Conservation (phyloP, 192 early-diverging fungal genomes). For the Podila horticola region DNA sequence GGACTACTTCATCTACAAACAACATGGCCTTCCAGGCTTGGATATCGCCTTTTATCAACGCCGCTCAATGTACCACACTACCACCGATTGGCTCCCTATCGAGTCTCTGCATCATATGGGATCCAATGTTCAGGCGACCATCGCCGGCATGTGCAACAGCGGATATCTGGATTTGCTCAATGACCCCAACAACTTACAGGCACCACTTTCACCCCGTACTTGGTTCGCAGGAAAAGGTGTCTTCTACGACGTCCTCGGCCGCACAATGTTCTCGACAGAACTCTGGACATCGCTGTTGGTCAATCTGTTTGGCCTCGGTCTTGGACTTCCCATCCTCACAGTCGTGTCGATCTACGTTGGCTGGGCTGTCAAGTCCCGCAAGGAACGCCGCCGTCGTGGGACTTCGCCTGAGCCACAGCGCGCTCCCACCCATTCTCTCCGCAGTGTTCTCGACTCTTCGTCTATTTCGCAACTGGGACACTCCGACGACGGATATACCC, state of each 20-base stretch:
- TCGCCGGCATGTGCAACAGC: slow-evolving; percentile 35
- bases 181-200: neutral
- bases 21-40: slow-evolving; percentile 67
- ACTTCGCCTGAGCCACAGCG: neutral
- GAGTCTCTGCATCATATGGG: slow-evolving; percentile 75
- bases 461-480: slow-evolving; percentile 8
- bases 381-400: neutral
- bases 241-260: slow-evolving; percentile 40
- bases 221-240: slow-evolving; percentile 37
- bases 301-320: slow-evolving; percentile 21
- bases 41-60: slow-evolving; percentile 74
- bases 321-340: slow-evolving; percentile 29
- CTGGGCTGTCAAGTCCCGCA: neutral
- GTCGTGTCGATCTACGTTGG: slow-evolving; percentile 8
- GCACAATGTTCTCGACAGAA: slow-evolving; percentile 21
- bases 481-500: slow-evolving; percentile 35
- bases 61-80: slow-evolving; percentile 73
- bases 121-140: slow-evolving; percentile 54
- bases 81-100: slow-evolving; percentile 52
- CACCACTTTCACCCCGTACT: slow-evolving; percentile 1
- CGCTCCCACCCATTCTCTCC: slow-evolving; percentile 6
- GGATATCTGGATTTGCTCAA: slow-evolving; percentile 19
- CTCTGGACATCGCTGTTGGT: slow-evolving; percentile 17
- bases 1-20: slow-evolving; percentile 67
- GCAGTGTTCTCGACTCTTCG: slow-evolving; percentile 23